Evolutionary conservation across 2,329 filamentous ascomycete species (phyloP).

Genomic region (Apiospora aurea): DNA sequence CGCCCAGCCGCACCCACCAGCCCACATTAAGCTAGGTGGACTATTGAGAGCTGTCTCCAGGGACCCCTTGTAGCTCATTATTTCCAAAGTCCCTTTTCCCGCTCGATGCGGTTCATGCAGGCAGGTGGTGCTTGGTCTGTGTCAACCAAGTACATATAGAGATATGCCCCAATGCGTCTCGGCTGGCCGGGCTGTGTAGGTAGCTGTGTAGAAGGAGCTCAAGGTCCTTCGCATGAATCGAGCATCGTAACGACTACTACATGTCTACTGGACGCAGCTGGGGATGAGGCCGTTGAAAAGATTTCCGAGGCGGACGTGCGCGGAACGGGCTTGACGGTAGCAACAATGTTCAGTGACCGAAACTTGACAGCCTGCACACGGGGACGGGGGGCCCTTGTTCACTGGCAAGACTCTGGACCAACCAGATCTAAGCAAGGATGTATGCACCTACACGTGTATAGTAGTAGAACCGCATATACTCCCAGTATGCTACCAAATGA

Average conservation of each 20-base stretch:
- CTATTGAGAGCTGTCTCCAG: constrained; percentile 9
- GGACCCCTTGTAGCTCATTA: constrained; percentile 6
- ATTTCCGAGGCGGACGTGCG: neutral
- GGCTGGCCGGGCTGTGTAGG: neutral
- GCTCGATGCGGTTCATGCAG: constrained; percentile 2
- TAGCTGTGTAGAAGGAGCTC: neutral
- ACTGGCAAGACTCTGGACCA: too few species aligned
- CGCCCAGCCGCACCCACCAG: too few species aligned
- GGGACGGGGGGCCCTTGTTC: neutral
- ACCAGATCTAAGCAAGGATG: too few species aligned
- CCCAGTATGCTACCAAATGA: too few species aligned
- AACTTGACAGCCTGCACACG: neutral
- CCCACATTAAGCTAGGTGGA: constrained; percentile 11
- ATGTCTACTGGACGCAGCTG: neutral
- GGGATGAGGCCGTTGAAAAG: neutral
- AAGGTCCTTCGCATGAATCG: neutral
- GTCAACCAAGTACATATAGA: neutral
- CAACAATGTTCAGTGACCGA: neutral
- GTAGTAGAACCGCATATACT: too few species aligned
- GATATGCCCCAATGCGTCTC: constrained; percentile 3
- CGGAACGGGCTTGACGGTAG: neutral
- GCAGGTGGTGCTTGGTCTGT: constrained; percentile 13
- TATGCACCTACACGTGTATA: too few species aligned
- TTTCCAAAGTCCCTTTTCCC: constrained; percentile 1
- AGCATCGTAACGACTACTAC: neutral